These are phyloP conservation scores for baker's yeast (Saccharomyces cerevisiae) DNA, from an alignment of 805 yeast species.

Conservation along the genomic window DNA sequence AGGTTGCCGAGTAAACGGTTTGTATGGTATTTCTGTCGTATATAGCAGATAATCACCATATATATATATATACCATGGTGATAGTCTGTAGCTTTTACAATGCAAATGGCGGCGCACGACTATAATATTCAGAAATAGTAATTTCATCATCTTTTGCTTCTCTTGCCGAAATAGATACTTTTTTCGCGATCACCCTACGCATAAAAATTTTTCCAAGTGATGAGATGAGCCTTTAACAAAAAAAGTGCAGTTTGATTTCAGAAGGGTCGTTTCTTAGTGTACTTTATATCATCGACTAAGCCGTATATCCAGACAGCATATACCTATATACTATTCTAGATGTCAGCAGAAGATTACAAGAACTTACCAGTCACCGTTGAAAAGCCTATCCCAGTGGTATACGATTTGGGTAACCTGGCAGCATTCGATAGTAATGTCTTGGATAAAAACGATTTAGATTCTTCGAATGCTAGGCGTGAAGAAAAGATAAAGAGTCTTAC, in stretches of 20 bases:
- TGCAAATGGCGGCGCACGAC: neutral
- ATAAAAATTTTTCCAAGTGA: neutral
- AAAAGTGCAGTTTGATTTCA: neutral
- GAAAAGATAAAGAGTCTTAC: conserved; percentile 54
- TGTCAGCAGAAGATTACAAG: conserved; percentile 22
- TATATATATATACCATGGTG: neutral
- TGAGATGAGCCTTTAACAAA: neutral
- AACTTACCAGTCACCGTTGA: conserved; percentile 71
- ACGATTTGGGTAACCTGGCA: conserved; percentile 84
- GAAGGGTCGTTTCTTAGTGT: neutral
- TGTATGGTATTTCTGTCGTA: neutral
- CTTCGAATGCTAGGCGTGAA: conserved; percentile 51
- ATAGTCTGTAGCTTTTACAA: neutral
- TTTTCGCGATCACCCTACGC: neutral
- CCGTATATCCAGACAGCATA: neutral
- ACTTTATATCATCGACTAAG: neutral
- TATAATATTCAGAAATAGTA: neutral
- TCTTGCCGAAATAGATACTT: neutral
- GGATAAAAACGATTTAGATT: conserved; percentile 48
- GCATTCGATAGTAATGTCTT: conserved; percentile 86
- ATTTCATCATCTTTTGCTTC: neutral
- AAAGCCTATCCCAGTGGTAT: conserved; percentile 80
- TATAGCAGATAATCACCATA: neutral
- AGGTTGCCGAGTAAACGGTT: neutral
- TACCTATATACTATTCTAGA: neutral